Conservation (phyloP, 805 yeast genomes). For the Hanseniaspora vineae region DNA sequence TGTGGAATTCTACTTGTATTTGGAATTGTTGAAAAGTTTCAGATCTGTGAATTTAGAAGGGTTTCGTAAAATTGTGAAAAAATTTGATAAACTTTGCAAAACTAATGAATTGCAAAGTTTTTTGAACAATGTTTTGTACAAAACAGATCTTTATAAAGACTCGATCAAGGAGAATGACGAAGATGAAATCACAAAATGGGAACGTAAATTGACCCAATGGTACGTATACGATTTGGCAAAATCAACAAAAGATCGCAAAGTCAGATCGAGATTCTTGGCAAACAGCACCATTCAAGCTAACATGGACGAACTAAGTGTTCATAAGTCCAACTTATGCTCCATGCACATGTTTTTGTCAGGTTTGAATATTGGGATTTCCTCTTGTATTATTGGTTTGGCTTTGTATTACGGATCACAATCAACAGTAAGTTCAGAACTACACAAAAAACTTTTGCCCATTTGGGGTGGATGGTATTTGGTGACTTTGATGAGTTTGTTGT, state of each 20-base stretch:
- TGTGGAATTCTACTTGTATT: constrained; percentile 18
- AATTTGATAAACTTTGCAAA: constrained; percentile 55
- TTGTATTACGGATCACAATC: constrained; percentile 38
- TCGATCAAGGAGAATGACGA: constrained; percentile 9
- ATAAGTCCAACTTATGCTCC: constrained; percentile 21
- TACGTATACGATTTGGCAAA: constrained; percentile 23
- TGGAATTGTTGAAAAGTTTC: constrained; percentile 30
- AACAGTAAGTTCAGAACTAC: constrained; percentile 25
- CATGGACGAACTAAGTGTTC: constrained; percentile 22
- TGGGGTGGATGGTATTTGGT: constrained; percentile 86
- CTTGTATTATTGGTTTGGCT: constrained; percentile 56
- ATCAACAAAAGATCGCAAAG: constrained; percentile 16
- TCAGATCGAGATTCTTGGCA: constrained; percentile 17
- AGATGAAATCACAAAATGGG: constrained; percentile 22
- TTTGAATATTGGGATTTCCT: constrained; percentile 49
- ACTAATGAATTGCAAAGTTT: constrained; percentile 16
- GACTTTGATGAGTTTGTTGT: constrained; percentile 44
- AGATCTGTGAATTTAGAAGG: constrained; percentile 75
- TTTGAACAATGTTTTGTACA: constrained; percentile 16
- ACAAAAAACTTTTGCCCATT: constrained; percentile 52
- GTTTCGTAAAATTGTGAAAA: constrained; percentile 76
- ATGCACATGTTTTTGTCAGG: constrained; percentile 51
- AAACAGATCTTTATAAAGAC: constrained; percentile 8
- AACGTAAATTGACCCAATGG: constrained; percentile 25
- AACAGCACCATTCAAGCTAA: constrained; percentile 13